Conservation (phyloP, 2,329 filamentous ascomycete genomes). For the Ophiostoma pallidulum region DNA sequence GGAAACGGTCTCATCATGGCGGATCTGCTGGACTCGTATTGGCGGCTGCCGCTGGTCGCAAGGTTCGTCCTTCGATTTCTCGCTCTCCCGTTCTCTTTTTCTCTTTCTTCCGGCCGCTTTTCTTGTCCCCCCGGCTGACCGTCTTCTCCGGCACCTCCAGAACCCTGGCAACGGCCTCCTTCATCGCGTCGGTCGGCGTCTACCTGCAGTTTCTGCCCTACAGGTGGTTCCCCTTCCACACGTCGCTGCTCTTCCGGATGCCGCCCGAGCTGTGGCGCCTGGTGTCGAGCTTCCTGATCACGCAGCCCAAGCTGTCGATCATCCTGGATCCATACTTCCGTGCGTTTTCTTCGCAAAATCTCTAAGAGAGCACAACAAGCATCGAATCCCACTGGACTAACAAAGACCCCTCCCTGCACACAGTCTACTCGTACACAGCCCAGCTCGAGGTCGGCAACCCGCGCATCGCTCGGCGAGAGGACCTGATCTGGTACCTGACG, state of each 20-base stretch:
- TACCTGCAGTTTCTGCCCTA: constrained; percentile 47
- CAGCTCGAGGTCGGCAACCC: constrained; percentile 62
- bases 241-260: constrained; percentile 43
- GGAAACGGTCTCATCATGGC: constrained; percentile 26
- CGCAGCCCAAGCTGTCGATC: constrained; percentile 37
- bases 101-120: neutral
- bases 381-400: no score
- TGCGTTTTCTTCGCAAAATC: no score
- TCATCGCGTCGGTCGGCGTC: constrained; percentile 52
- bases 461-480: constrained; percentile 65
- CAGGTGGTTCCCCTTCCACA: constrained; percentile 45
- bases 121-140: neutral
- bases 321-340: constrained; percentile 66
- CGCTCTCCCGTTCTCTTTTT: neutral
- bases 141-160: constrained; percentile 30
- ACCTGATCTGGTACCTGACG: constrained; percentile 69
- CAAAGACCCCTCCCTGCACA: no score
- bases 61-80: constrained; percentile 25
- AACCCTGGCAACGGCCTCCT: constrained; percentile 56
- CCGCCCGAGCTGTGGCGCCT: constrained; percentile 38
- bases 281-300: constrained; percentile 34
- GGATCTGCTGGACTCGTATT: constrained; percentile 32
- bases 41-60: constrained; percentile 32
- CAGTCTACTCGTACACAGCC: constrained; percentile 67
- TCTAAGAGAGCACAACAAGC: no score